Evolutionary conservation across 2,329 filamentous ascomycete genomes (phyloP), one percentile per base, ranked within the genome.

Genomic region (Cadophora sp.): DNA sequence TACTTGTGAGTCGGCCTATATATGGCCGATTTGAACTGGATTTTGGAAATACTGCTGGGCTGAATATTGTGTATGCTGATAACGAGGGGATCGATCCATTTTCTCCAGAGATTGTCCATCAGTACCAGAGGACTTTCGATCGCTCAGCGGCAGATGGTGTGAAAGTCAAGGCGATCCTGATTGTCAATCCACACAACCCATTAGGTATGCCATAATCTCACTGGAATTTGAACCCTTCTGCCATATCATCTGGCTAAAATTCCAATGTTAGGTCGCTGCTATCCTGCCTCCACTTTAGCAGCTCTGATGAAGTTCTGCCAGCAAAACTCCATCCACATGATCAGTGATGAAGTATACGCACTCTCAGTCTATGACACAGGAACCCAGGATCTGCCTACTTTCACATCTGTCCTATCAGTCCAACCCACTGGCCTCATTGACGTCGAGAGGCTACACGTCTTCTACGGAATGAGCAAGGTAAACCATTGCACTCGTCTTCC

Each of bases 321-420:
- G 59, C 77, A 78, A 59, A 75, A 83, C 66, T 69, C 76, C 8
- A 76, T 85, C 24, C 82, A 85, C 68, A 71, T 85, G 27, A 79
- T 84, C 69, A 80, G 79, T 62, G 83, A 85, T 69, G 83, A 85
- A 70, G 81, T 85, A 36, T 85, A 85, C 70, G 83, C 82, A 3
- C 71, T 82, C 18, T 82, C 81, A 0, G 75, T 81, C 0, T 84
- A 78, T 70, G 73, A 78, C 27, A 81, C 77, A 47, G 73, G 69
- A 1, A 73, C 73, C 7, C 24, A 47, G 18, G 63, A 70, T 5
- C 47, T 50, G 4, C 41, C 59, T 13, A 24, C 8, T 0, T 87
- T 87, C 68, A 83, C 81, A 3, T 87, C 84, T 0, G 76, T 80
- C 2, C 76, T 87, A 1, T 82, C 83, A 1, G 81, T 87, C 11